phyloP scores from a whole-genome alignment of 2,329 filamentous ascomycete species.

The Juglanconis juglandina region DNA sequence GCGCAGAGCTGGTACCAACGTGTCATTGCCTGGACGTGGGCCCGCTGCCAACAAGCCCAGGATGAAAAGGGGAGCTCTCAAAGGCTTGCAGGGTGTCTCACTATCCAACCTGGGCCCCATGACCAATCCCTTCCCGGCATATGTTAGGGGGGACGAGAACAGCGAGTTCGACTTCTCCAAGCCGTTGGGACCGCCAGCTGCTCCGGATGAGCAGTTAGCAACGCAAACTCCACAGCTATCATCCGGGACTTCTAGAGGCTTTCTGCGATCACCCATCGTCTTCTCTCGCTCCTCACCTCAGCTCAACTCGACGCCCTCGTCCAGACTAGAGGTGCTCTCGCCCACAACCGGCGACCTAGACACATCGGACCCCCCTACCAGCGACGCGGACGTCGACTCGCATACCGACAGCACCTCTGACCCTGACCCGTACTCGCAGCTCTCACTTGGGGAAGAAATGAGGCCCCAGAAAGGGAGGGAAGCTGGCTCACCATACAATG shows the following conservation, averaged over 20 bases:
- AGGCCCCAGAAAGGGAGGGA: neutral
- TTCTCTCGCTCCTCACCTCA: conserved; percentile 12
- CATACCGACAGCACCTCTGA: conserved; percentile 17
- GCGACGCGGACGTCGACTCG: conserved; percentile 18
- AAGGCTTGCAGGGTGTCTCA: conserved; percentile 21
- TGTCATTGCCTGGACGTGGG: neutral
- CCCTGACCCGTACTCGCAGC: conserved; percentile 13
- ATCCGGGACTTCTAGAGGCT: neutral
- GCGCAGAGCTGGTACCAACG: conserved; percentile 5
- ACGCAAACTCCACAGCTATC: neutral
- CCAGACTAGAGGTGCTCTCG: conserved; percentile 13
- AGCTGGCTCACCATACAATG: neutral
- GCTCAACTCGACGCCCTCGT: neutral
- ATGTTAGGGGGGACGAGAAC: neutral
- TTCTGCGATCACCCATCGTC: conserved; percentile 1
- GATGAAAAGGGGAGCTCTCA: conserved; percentile 21
- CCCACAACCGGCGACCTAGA: conserved; percentile 17
- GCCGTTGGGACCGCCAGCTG: conserved; percentile 10
- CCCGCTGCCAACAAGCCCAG: conserved; percentile 19
- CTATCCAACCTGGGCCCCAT: conserved; percentile 10
- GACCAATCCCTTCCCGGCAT: conserved; percentile 13
- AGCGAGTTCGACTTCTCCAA: conserved; percentile 23
- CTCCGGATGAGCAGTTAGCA: neutral
- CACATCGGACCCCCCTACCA: conserved; percentile 13
- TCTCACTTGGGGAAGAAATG: neutral